A percentile compares a stretch with the other conserved stretches of the same genome.
Evolutionary conservation across 345 rosid species (phyloP).

Genomic region (Pistacia atlantica): DNA sequence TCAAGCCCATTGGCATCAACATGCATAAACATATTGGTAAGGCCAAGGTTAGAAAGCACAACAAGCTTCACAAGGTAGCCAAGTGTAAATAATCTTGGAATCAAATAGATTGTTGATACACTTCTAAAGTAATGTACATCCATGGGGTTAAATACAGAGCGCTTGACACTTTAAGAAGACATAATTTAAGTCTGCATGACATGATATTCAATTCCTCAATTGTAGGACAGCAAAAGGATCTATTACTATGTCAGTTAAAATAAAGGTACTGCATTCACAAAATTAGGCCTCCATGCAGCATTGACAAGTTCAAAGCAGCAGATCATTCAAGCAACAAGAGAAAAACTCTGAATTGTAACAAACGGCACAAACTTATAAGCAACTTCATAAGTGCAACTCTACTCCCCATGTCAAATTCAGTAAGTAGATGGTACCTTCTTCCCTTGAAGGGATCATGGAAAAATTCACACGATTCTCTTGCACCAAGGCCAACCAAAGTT

Average conservation of each 20-base stretch:
- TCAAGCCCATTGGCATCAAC: not conserved
- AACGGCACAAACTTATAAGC: not conserved
- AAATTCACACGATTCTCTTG: slow-evolving; percentile 78
- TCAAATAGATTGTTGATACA: not conserved
- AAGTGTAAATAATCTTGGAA: not conserved
- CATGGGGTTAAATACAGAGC: not conserved
- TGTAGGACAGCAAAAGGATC: not conserved
- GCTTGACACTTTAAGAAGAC: not conserved
- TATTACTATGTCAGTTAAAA: not conserved
- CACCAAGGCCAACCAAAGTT: slow-evolving; percentile 63
- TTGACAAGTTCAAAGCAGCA: not conserved
- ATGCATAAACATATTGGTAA: not conserved
- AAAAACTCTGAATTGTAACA: not conserved
- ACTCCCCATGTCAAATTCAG: not conserved
- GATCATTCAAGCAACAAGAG: not conserved
- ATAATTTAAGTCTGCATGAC: not conserved
- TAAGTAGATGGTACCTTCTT: slow-evolving; percentile 52
- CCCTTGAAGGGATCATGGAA: slow-evolving; percentile 89
- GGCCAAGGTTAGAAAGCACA: not conserved
- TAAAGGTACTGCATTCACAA: not conserved
- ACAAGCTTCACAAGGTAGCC: not conserved
- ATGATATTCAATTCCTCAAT: not conserved
- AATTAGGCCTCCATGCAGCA: not conserved
- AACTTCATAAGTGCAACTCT: not conserved
- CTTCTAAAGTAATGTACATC: not conserved